Base-by-base conservation (phyloP, 2,329 filamentous ascomycete species). In the Aschersonia sp. region DNA sequence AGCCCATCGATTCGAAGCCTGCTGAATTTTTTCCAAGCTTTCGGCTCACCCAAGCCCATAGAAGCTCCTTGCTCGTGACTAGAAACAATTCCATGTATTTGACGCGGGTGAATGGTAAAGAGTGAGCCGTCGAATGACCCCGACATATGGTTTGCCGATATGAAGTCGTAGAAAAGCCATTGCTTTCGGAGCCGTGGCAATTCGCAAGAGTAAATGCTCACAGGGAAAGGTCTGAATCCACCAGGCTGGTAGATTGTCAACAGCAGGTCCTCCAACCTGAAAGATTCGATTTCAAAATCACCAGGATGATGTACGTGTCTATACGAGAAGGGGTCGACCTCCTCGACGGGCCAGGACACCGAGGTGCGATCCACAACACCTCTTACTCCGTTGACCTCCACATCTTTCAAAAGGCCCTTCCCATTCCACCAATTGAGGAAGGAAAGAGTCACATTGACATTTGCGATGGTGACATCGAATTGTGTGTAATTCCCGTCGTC, bases 361-460 rank as follows among this genome's bases (percentile, higher is more conserved):
- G 81, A 84, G 1, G 89, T 95, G 50, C 92, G 79, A 64, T 98
- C 92, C 43, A 98, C 75, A 4, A 97, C 87, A 29, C 92, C 92
- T 51, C 92, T 79, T 31, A 98, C 85, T 4, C 92, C 92, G 59
- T 89, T 92, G 47, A 98, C 83, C 60, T 96, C 89, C 42, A 98
- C 92, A 60, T 97, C 87, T 56, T 86, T 83, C 6, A 98, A 70
- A 5, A 94, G 74, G 0, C 92, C 92, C 63, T 91, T 96, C 29
- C 92, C 91, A 56, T 95, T 97, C 79, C 94, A 94, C 92, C 92
- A 98, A 61, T 96, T 97, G n/a, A 89, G 75, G 56, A 98, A 97
- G 0, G 92, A 98, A 30, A 98, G 65, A 0, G 91, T 97, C 42
- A 98, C 91, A 59, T 98, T 95, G 52, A 98, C 87, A 0, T 87